These are phyloP conservation scores for Lojkania enalia DNA, from an alignment of 2,329 filamentous ascomycete genomes.

Conservation along the genomic window DNA sequence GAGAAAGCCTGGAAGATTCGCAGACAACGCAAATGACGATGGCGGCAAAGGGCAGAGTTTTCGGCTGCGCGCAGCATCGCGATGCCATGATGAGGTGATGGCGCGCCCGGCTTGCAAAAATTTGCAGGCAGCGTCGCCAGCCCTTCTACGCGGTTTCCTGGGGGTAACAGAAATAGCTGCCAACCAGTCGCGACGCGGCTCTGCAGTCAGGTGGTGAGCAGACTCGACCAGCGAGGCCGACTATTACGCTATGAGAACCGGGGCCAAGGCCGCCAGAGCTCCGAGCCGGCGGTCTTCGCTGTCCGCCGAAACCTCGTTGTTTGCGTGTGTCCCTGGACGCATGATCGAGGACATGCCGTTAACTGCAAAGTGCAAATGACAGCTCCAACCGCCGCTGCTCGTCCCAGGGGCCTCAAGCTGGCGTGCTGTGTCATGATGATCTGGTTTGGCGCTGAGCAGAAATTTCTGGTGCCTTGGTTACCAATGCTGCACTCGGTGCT, in stretches of 20 bases:
- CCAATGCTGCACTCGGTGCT: constrained; percentile 5
- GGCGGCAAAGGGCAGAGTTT: too few species aligned
- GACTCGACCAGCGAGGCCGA: constrained; percentile 19
- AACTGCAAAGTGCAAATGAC: constrained; percentile 46
- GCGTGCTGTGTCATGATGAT: constrained; percentile 30
- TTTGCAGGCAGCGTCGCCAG: constrained; percentile 26
- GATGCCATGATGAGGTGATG: constrained; percentile 17
- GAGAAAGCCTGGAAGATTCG: too few species aligned
- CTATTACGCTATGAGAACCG: constrained; percentile 37
- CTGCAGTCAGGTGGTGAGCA: constrained; percentile 29
- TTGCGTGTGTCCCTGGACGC: constrained; percentile 27
- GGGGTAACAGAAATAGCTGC: constrained; percentile 30
- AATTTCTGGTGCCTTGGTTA: constrained; percentile 22
- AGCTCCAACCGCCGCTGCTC: neutral
- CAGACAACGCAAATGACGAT: too few species aligned
- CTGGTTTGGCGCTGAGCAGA: constrained; percentile 30
- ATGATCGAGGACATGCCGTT: constrained; percentile 46
- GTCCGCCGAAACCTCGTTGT: constrained; percentile 16
- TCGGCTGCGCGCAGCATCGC: constrained; percentile 9
- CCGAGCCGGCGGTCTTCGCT: constrained; percentile 13
- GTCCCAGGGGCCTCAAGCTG: constrained; percentile 4
- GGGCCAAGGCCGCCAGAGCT: constrained; percentile 14
- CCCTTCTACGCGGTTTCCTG: constrained; percentile 18
- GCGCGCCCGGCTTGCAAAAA: constrained; percentile 26
- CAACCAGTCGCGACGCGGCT: constrained; percentile 15